Evolutionary conservation across 345 rosid species (phyloP).

Genomic region (Bruguiera gymnorhiza): DNA sequence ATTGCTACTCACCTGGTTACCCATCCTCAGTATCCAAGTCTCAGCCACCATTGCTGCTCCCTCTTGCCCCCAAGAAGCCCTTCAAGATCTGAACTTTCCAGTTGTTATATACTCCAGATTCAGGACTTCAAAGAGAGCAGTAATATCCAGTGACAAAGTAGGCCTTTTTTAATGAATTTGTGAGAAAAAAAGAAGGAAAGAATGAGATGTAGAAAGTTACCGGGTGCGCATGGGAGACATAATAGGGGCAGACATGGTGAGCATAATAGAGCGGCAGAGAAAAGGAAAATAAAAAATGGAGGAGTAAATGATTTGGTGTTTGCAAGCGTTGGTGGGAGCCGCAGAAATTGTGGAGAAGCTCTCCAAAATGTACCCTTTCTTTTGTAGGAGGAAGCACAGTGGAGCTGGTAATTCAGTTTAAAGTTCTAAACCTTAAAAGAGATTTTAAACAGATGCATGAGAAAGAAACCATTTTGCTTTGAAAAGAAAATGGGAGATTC

Average conservation of each 20-base stretch:
- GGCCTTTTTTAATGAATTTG: neutral
- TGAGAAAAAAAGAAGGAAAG: neutral
- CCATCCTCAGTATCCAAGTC: conserved; percentile 90
- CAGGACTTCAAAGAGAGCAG: neutral
- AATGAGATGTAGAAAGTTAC: conserved; percentile 1
- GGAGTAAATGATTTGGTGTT: neutral
- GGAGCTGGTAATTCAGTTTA: too few relatives aligned
- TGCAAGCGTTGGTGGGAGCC: neutral
- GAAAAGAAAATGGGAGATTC: too few relatives aligned
- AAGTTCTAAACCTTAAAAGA: too few relatives aligned
- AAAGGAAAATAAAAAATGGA: neutral
- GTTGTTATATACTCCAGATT: neutral
- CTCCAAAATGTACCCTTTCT: too few relatives aligned
- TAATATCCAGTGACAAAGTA: neutral
- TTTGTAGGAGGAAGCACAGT: too few relatives aligned
- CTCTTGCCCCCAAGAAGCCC: neutral
- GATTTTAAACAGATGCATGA: too few relatives aligned
- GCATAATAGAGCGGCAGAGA: neutral
- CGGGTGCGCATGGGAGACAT: neutral
- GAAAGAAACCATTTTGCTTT: too few relatives aligned
- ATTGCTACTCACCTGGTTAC: conserved; percentile 92
- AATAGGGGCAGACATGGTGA: neutral
- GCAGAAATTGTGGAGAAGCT: neutral
- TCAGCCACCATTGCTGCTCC: conserved; percentile 78
- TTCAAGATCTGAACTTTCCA: conserved; percentile 11